Evolutionary conservation across 352 stramenopile genomes (phyloP).

Genomic region (Thalassiosira delicatula): DNA sequence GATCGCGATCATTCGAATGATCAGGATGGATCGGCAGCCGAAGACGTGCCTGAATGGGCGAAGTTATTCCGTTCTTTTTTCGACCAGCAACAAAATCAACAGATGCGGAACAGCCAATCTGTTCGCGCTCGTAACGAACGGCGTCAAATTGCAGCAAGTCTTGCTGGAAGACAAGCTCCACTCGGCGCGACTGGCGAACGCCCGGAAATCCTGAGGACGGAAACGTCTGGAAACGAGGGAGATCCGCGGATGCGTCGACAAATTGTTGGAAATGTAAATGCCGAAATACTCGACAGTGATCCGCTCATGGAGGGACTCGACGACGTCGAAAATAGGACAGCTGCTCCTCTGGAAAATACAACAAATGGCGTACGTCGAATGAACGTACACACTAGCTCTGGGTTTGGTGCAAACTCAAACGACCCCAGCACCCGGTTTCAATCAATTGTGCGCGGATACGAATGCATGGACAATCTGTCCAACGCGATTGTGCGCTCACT

Average conservation of each 20-base stretch:
- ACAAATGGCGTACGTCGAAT: constrained; percentile 2
- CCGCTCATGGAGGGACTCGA: constrained; percentile 13
- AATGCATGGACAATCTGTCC: constrained; percentile 17
- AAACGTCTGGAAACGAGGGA: constrained; percentile 17
- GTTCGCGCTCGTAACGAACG: no score
- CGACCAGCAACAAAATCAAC: background rate
- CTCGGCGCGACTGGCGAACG: constrained; percentile 2
- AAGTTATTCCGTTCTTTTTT: constrained; percentile 14
- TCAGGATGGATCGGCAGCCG: background rate
- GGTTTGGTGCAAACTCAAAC: constrained; percentile 15
- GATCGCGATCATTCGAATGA: constrained; percentile 27
- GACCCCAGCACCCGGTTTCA: constrained; percentile 29
- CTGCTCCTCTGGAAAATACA: background rate
- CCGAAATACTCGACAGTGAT: constrained; percentile 5
- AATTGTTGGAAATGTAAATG: constrained; percentile 16
- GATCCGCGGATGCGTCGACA: background rate
- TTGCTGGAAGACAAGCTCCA: constrained; percentile 21
- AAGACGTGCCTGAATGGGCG: constrained; percentile 34
- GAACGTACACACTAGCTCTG: constrained; percentile 11
- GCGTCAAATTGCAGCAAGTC: constrained; percentile 1
- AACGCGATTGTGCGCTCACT: no score
- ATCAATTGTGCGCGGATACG: constrained; percentile 9
- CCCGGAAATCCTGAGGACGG: constrained; percentile 10
- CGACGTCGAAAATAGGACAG: background rate
- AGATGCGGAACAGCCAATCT: background rate